A percentile compares a stretch with the other conserved stretches of the same genome.
Evolutionary conservation across 108 stramenopile genomes (phyloP).

Genomic region (Skeletonema menzelii): DNA sequence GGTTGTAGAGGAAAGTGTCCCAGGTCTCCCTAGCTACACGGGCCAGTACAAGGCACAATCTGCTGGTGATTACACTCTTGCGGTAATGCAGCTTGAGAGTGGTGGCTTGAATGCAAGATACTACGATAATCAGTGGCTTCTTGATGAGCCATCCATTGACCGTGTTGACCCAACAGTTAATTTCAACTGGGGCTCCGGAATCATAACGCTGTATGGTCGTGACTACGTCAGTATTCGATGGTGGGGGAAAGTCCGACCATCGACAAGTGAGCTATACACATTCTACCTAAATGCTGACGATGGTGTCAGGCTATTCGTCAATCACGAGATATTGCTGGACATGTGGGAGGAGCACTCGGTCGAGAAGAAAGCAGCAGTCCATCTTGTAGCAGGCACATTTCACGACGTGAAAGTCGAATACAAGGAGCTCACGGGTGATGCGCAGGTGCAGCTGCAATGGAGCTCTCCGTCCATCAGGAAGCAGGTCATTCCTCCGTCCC

Average conservation of each 20-base stretch:
- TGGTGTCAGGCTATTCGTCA: conserved; percentile 70
- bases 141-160: conserved; percentile 62
- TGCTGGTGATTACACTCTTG: conserved; percentile 61
- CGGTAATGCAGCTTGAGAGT: conserved; percentile 62
- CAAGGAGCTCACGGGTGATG: conserved; percentile 71
- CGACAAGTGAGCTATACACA: conserved; percentile 64
- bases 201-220: conserved; percentile 70
- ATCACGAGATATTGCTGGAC: conserved; percentile 77
- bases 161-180: conserved; percentile 63
- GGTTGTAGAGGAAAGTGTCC: conserved; percentile 61
- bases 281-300: conserved; percentile 76
- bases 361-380: conserved; percentile 52
- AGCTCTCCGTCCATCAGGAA: conserved; percentile 56
- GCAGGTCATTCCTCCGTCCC: conserved; percentile 55
- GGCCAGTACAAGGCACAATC: conserved; percentile 58
- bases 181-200: conserved; percentile 68
- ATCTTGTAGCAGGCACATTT: conserved; percentile 49
- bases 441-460: conserved; percentile 64
- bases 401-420: conserved; percentile 83
- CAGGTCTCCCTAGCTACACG: conserved; percentile 78
- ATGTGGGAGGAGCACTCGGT: conserved; percentile 52
- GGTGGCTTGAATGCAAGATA: conserved; percentile 78
- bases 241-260: conserved; percentile 71
- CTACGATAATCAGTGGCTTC: conserved; percentile 87
- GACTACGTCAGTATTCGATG: conserved; percentile 85